Percentiles rank a stretch among this genome's conserved stretches.
Evolutionary conservation across 805 yeast species (phyloP).

Genomic region (Blastobotrys parvus): DNA sequence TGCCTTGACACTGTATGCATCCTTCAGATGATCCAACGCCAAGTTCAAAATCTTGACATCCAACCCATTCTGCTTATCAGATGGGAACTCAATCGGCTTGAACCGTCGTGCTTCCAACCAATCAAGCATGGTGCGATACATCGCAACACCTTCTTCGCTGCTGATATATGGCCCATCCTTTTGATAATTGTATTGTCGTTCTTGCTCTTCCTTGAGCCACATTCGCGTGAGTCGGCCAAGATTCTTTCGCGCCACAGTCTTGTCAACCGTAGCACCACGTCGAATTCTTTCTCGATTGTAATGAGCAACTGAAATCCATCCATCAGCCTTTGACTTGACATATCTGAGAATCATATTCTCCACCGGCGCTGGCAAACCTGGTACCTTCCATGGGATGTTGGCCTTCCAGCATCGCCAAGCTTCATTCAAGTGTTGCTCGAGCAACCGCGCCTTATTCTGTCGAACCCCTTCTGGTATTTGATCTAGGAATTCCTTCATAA

Average conservation of each 20-base stretch:
- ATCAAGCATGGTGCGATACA: constrained; percentile 79
- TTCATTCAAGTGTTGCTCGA: constrained; percentile 88
- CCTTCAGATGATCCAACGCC: constrained; percentile 84
- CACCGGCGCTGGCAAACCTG: constrained; percentile 89
- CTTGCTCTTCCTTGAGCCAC: constrained; percentile 91
- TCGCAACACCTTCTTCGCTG: constrained; percentile 80
- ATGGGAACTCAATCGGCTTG: constrained; percentile 86
- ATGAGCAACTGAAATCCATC: constrained; percentile 92
- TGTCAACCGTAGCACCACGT: constrained; percentile 88
- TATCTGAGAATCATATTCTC: constrained; percentile 81
- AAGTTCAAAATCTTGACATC: constrained; percentile 84
- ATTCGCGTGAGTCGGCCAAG: constrained; percentile 83
- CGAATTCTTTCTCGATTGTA: constrained; percentile 82
- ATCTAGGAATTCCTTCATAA: constrained; percentile 90
- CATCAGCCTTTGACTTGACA: constrained; percentile 91
- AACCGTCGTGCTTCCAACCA: constrained; percentile 85
- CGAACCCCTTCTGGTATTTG: constrained; percentile 95
- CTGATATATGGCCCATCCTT: constrained; percentile 81
- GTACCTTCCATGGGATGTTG: constrained; percentile 95
- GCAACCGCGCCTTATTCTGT: constrained; percentile 76
- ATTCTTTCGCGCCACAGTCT: constrained; percentile 88
- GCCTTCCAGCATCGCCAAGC: constrained; percentile 99
- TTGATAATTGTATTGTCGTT: constrained; percentile 69
- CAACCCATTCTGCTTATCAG: constrained; percentile 39
- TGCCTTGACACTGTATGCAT: constrained; percentile 63